Base-by-base conservation (phyloP, 768 basidiomycete species). In the Lentinula sp. region DNA sequence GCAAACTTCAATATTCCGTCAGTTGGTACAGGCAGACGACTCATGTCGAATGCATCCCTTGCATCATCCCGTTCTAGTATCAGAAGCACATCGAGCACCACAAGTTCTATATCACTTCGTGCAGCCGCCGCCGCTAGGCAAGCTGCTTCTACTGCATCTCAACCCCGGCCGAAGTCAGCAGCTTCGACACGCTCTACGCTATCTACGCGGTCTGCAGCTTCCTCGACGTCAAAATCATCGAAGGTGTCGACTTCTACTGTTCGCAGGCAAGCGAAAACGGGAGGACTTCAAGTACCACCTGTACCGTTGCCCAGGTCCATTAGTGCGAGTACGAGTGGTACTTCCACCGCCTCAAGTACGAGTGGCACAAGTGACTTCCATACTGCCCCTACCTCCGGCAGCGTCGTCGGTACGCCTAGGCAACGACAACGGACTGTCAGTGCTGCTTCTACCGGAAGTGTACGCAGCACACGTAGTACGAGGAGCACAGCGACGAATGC, bases 371-470 rank as follows among this genome's bases (percentile, higher is more conserved):
- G 57, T 37, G 57, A 59, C 10, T 59, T 59, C 42, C 57, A 43
- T 31, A 52, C 59, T 28, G 59, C 49, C 10, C 49, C 59, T 10
- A 39, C 32, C 16, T 35, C 46, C 13, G 48, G 46, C 9, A 48
- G 46, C 21, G 21, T 48, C 46, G 21, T 23, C 21, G 21, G 39
- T 8, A 51, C 59, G 7, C 50, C 59, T n/a, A 51, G 59, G 50
- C 58, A 59, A 37, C 23, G 58, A 7, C 46, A 60, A 28, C 45
- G 61, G 21, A 50, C 55, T 5, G 37, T 62, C 32, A 62, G 61
- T 51, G 37, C 42, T 48, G 56, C 62, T 13, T 61, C 58, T n/a
- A 51, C 59, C 23, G 59, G 59, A 16, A 63, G 62, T 51, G 63
- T 62, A 43, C 46, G 46, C 37, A 64, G 56, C 40, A 57, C 52